These are phyloP conservation scores for Cryptococcus sp. DNA, from an alignment of 1,284 basidiomycete genomes.

Conservation along the genomic window DNA sequence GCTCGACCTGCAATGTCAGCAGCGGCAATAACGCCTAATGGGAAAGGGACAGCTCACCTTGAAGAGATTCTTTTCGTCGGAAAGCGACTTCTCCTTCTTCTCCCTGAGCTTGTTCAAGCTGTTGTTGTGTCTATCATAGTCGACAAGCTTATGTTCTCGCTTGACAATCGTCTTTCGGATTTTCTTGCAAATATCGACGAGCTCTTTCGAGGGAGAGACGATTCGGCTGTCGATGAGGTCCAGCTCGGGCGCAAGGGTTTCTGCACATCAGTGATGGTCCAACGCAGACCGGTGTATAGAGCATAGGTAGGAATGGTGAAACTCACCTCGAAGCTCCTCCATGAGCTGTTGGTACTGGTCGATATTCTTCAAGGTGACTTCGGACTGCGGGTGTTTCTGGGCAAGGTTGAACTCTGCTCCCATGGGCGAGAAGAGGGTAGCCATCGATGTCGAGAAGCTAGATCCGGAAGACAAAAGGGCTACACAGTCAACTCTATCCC, in stretches of 20 bases:
- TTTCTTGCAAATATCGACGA: constrained; percentile 76
- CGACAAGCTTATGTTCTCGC: constrained; percentile 93
- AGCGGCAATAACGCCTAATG: constrained; percentile 2
- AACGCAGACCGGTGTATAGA: not conserved
- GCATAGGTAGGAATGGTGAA: not conserved
- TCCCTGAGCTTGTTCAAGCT: constrained; percentile 89
- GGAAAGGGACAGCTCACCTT: constrained; percentile 65
- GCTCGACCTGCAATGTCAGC: constrained; percentile 66
- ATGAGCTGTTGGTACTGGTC: constrained; percentile 64
- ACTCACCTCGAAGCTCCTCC: constrained; percentile 67
- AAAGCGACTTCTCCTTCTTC: constrained; percentile 93
- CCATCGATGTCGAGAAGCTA: constrained; percentile 70
- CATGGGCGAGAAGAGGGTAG: constrained; percentile 73
- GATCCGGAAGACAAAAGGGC: constrained; percentile 75
- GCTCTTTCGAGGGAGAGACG: constrained; percentile 79
- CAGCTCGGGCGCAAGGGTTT: constrained; percentile 78
- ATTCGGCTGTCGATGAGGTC: constrained; percentile 91
- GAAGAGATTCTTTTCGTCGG: constrained; percentile 91
- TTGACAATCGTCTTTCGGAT: constrained; percentile 94
- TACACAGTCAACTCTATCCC: constrained; percentile 32
- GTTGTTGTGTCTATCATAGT: constrained; percentile 96
- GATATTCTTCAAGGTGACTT: constrained; percentile 73
- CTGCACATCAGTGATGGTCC: constrained; percentile 14
- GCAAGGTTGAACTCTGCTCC: constrained; percentile 75
- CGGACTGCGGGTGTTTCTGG: constrained; percentile 69